Evolutionary conservation across 1,284 basidiomycete genomes (phyloP), one percentile per base, ranked within the genome.

Genomic region (Boletus holoroseus): DNA sequence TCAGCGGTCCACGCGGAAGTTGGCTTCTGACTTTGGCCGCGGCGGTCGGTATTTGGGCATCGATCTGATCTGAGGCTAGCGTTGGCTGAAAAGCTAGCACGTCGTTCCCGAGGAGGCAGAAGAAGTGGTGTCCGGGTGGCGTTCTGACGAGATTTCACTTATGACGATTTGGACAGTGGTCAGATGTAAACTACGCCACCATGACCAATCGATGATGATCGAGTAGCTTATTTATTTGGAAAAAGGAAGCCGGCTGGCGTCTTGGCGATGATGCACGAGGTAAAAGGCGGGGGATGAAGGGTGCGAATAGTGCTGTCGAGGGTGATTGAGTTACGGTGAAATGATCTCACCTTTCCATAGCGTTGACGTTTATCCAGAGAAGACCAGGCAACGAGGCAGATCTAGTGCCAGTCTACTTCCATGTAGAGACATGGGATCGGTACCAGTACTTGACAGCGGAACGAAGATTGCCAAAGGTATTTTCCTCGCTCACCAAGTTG

Each of bases 51-150:
- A 16, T 30, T 39, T 40, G 31, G 53, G 24, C 32, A 24, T 37
- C 39, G 54, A 54, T 67, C 53, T 62, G 51, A 60, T 60, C 48
- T 49, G 16, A 22, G 18, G 39, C 13, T 37, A n/a, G 34, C n/a
- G 24, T 37, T 34, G 7, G 43, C 5, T 24, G 38, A 42, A 48
- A 47, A 47, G 58, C 12, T 38, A 44, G 42, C 37, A 22, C 15
- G 35, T 51, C 26, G 31, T 49, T 44, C 15, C 50, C 48, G 50
- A 62, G 47, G 52, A 48, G 47, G 47, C 39, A 40, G 45, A 31
- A 12, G 16, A 36, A 3, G 35, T 3, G 15, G 36, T 15, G 12
- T 27, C 30, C 39, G 22, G 44, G 61, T 59, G 59, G 61, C 61
- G 59, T 49, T 48, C 24, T 32, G 40, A 35, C 28, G 50, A 52